These are phyloP conservation scores for Pleurotus giganteus DNA, from an alignment of 768 basidiomycete genomes.

Conservation along the genomic window DNA sequence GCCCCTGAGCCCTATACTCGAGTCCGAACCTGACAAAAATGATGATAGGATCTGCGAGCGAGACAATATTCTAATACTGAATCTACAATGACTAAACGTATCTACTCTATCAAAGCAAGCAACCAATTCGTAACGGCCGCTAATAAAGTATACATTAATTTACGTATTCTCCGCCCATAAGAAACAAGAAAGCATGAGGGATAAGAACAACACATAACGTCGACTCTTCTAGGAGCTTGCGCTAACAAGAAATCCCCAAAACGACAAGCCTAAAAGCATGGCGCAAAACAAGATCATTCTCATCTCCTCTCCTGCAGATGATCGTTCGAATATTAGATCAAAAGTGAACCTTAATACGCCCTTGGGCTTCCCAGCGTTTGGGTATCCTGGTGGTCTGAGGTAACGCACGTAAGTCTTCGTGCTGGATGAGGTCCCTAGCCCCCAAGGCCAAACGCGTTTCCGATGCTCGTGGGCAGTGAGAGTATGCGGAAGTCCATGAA, in stretches of 20 bases:
- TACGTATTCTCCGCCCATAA: neutral
- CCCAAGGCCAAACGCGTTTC: conserved; percentile 46
- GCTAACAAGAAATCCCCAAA: conserved; percentile 40
- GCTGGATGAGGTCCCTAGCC: conserved; percentile 38
- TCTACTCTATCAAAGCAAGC: no score
- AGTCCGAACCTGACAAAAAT: no score
- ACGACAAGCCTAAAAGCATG: conserved; percentile 47
- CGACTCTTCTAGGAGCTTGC: no score
- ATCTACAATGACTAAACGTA: no score
- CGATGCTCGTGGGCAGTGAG: conserved; percentile 51
- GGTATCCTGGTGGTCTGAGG: conserved; percentile 37
- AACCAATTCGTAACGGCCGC: neutral
- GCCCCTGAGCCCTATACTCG: neutral
- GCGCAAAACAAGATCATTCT: conserved; percentile 56
- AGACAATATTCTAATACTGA: no score
- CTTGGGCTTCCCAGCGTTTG: conserved; percentile 31
- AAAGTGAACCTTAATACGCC: conserved; percentile 37
- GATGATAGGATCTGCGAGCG: no score
- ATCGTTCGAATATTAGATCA: conserved; percentile 52
- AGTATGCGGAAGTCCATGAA: conserved; percentile 60
- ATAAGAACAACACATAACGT: neutral
- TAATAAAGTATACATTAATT: neutral
- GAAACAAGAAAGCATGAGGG: neutral
- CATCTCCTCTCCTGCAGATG: conserved; percentile 67
- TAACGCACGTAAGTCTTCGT: conserved; percentile 34